Base-by-base conservation (phyloP, 2,329 filamentous ascomycete species). In the Diaporthe citri region DNA sequence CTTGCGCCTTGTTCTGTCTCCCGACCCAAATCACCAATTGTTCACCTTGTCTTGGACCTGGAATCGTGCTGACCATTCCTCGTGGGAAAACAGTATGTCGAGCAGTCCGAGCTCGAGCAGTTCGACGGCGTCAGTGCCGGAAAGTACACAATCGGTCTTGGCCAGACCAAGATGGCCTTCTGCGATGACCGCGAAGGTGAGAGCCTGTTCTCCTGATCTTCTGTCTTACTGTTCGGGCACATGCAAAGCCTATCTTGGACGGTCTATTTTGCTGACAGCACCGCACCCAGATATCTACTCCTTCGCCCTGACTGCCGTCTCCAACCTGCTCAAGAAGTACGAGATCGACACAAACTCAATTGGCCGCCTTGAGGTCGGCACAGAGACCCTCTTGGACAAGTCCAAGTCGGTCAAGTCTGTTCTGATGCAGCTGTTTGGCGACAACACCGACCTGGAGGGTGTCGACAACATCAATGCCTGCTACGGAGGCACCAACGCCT, bases 161-260 rank as follows among this genome's bases (percentile, higher is more conserved):
- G 94, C 81, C 94, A 97, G 90, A 96, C 93, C 83, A 95, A 94
- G 88, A 97, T 97, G 94, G 93, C 92, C 88, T 97, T 97, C 87
- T 96, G 94, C 84, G 94, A 97, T 86, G 94, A 97, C 83, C 92
- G 94, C 82, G 94, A 97, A 88, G 94, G 94, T 95, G 84, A 85
- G 88, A 85, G 78, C 70, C 73, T 76, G 66, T 74, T 74, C 72
- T 36, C 28, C 39, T 20, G 15, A 3, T 15, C 20, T 48, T 15
- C 2, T 39, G 20, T 56, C 34, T 34, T 67, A n/a, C 59, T 55
- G 46, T 36, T 34, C n/a, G 22, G 39, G 3, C 10, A 20, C n/a
- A n/a, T 36, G 17, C 2, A 10, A 5, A n/a, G 12, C 31, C 36
- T 15, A 12, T 25, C 10, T 31, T 3, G 51, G 41, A 46, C n/a